phyloP scores from a whole-genome alignment of 2,329 filamentous ascomycete genomes.

The Triangularia verruculosa region DNA sequence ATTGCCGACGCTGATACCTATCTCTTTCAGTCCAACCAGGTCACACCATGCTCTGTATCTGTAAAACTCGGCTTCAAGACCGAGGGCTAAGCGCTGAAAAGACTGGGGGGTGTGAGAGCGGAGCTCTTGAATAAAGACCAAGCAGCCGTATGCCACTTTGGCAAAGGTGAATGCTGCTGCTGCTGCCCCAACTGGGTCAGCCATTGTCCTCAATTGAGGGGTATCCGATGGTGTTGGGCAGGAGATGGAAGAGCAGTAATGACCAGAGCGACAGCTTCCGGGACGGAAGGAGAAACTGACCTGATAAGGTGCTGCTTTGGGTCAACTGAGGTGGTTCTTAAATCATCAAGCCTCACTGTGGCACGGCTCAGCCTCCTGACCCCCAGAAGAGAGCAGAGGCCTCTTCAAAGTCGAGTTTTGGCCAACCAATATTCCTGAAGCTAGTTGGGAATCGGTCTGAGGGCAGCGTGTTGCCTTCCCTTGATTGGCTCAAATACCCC shows the following conservation, averaged over 20 bases:
- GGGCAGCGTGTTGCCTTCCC: no score
- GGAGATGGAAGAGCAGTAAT: not conserved
- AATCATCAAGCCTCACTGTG: not conserved
- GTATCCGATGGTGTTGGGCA: no score
- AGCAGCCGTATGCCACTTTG: no score
- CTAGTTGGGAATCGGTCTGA: no score
- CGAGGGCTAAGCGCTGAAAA: no score
- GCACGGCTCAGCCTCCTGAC: not conserved
- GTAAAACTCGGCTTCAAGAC: not conserved
- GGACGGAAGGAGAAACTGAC: not conserved
- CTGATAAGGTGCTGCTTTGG: not conserved
- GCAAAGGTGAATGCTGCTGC: no score
- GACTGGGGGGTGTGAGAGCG: no score
- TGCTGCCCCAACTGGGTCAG: no score
- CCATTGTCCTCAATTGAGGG: no score
- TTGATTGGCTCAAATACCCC: not conserved
- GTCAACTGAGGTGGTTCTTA: no score
- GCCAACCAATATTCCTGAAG: no score
- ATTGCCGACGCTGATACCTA: not conserved
- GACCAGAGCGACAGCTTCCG: not conserved
- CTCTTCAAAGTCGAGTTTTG: not conserved
- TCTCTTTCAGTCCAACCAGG: not conserved
- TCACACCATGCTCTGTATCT: not conserved
- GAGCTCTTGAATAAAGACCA: no score
- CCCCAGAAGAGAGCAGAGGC: not conserved